A percentile compares a stretch with the other conserved stretches of the same genome.
These are phyloP conservation scores for Carex cristatella DNA, from an alignment of 176 grass and related monocot species.

Conservation along the genomic window DNA sequence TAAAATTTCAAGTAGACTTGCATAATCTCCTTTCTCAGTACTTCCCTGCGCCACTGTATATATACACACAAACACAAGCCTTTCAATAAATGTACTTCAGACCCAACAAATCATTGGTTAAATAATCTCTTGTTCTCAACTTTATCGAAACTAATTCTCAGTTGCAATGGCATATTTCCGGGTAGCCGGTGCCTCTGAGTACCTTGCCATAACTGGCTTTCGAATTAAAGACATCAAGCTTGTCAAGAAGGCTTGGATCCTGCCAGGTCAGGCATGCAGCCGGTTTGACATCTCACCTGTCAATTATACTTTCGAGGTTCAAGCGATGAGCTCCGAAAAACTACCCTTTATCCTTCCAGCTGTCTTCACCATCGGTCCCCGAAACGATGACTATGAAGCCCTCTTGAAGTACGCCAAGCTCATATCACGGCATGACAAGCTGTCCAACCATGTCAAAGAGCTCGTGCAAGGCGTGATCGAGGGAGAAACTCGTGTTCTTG, in stretches of 20 bases:
- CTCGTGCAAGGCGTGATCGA: constrained; percentile 78
- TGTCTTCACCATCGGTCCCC: constrained; percentile 88
- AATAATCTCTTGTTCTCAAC: background rate
- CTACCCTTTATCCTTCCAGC: constrained; percentile 81
- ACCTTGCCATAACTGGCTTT: constrained; percentile 61
- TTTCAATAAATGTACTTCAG: background rate
- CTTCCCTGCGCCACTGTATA: too few relatives aligned
- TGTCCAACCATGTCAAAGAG: constrained; percentile 67
- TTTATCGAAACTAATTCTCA: background rate
- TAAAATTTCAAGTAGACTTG: too few relatives aligned
- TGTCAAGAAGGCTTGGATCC: constrained; percentile 58
- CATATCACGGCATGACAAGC: constrained; percentile 69
- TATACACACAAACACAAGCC: too few relatives aligned
- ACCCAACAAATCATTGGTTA: too few relatives aligned
- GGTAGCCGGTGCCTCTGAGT: constrained; percentile 58
- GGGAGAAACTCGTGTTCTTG: constrained; percentile 74
- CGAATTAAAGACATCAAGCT: constrained; percentile 51
- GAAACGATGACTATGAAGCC: constrained; percentile 24
- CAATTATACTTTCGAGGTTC: constrained; percentile 86
- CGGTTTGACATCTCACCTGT: constrained; percentile 64
- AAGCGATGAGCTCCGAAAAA: constrained; percentile 94
- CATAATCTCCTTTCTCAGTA: too few relatives aligned
- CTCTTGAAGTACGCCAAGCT: constrained; percentile 76
- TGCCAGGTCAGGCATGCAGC: constrained; percentile 44
- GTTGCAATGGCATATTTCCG: constrained; percentile 18